phyloP scores from a whole-genome alignment of 192 early-diverging fungal genomes.

The Phycomyces nitens region DNA sequence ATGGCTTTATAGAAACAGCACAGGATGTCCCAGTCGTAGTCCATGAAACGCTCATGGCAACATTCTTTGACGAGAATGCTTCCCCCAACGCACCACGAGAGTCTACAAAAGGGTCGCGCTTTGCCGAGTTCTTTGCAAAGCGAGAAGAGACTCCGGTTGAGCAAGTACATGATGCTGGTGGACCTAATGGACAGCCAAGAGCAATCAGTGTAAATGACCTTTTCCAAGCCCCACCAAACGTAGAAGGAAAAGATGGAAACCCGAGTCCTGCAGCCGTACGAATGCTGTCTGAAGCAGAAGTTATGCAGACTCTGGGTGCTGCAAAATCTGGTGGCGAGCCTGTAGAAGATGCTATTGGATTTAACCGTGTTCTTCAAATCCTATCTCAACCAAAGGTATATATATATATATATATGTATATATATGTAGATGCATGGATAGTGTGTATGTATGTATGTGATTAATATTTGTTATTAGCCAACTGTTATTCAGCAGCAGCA shows the following conservation, averaged over 20 bases:
- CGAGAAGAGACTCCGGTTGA: slow-evolving; percentile 28
- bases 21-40: neutral
- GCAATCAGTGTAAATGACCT: slow-evolving; percentile 42
- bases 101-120: slow-evolving; percentile 47
- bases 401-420: neutral
- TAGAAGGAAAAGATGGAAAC: neutral
- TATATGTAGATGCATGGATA: too few relatives aligned
- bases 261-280: slow-evolving; percentile 11
- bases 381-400: slow-evolving; percentile 47
- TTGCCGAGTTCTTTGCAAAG: slow-evolving; percentile 56
- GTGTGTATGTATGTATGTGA: too few relatives aligned
- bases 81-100: slow-evolving; percentile 33
- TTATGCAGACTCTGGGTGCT: slow-evolving; percentile 44
- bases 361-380: slow-evolving; percentile 52
- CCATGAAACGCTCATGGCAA: neutral
- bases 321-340: slow-evolving; percentile 10
- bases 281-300: slow-evolving; percentile 55
- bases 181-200: slow-evolving; percentile 9
- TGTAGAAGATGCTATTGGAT: slow-evolving; percentile 46
- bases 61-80: slow-evolving; percentile 38
- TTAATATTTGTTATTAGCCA: too few relatives aligned
- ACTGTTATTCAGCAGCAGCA: neutral
- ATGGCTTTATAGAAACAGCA: neutral
- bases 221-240: slow-evolving; percentile 40
- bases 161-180: neutral